Evolutionary conservation across 768 basidiomycete species (phyloP).

Genomic region (Rhodocollybia butyracea): DNA sequence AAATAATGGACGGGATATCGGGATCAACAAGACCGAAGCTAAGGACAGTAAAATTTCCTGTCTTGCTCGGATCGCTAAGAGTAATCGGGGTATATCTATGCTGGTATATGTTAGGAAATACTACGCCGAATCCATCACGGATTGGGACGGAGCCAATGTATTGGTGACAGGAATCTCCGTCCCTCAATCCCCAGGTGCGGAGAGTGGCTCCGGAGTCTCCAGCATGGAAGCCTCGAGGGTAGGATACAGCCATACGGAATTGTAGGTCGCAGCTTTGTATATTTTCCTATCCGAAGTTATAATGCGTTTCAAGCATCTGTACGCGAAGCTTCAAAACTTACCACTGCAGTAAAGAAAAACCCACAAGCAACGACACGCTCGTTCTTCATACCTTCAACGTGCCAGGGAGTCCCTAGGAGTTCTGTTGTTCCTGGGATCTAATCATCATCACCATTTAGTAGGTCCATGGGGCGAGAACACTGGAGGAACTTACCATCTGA

Average conservation of each 20-base stretch:
- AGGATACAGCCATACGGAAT: constrained; percentile 52
- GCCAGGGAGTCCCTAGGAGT: constrained; percentile 39
- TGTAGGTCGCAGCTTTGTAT: constrained; percentile 30
- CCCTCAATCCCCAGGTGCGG: constrained; percentile 47
- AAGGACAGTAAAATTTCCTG: constrained; percentile 41
- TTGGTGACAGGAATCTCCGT: constrained; percentile 47
- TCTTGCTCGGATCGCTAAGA: constrained; percentile 35
- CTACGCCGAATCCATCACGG: constrained; percentile 33
- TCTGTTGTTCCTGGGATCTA: constrained; percentile 25
- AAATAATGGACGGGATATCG: constrained; percentile 33
- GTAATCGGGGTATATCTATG: constrained; percentile 35
- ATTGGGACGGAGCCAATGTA: constrained; percentile 39
- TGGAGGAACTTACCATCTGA: constrained; percentile 38
- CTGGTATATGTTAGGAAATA: constrained; percentile 60
- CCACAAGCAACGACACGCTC: constrained; percentile 49
- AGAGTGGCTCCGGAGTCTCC: constrained; percentile 45
- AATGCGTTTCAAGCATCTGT: neutral
- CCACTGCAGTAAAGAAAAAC: constrained; percentile 36
- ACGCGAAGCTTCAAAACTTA: constrained; percentile 21
- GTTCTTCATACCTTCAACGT: constrained; percentile 51
- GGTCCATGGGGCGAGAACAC: no score
- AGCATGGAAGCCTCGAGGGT: constrained; percentile 38
- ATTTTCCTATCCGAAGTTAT: constrained; percentile 49
- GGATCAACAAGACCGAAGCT: constrained; percentile 50
- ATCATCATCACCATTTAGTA: no score